phyloP scores from a whole-genome alignment of 169 alveolate species.

The Plasmodium yoelii region DNA sequence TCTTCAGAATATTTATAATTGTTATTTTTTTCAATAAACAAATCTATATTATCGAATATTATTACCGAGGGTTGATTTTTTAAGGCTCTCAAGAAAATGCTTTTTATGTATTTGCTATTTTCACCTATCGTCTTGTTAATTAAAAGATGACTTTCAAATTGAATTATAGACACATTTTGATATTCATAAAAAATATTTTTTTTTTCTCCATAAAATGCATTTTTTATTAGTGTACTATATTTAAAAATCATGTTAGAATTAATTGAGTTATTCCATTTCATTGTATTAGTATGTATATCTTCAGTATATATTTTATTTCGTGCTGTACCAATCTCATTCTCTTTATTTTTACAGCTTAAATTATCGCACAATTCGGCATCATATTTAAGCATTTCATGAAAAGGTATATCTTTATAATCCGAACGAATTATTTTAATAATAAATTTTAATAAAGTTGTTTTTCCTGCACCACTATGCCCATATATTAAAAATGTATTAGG shows the following conservation, averaged over 20 bases:
- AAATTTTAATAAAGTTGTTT: constrained; percentile 65
- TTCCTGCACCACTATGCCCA: constrained; percentile 66
- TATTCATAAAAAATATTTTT: constrained; percentile 37
- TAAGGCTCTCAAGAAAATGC: constrained; percentile 41
- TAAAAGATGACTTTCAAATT: constrained; percentile 71
- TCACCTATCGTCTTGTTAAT: constrained; percentile 70
- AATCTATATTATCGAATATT: constrained; percentile 70
- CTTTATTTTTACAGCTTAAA: neutral
- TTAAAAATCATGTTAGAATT: neutral
- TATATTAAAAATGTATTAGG: constrained; percentile 71
- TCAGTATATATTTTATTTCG: neutral
- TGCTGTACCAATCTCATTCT: neutral
- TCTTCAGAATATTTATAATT: constrained; percentile 39
- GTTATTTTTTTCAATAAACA: constrained; percentile 62
- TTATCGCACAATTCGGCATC: neutral
- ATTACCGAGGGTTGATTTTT: constrained; percentile 75
- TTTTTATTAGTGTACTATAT: neutral
- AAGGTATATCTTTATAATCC: constrained; percentile 35
- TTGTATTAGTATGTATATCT: neutral
- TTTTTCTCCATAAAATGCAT: constrained; percentile 14
- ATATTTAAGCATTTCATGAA: neutral
- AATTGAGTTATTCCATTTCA: neutral
- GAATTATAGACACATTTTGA: constrained; percentile 71
- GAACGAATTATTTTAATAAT: constrained; percentile 30
- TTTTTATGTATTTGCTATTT: constrained; percentile 66